Base-by-base conservation (phyloP, 495 filamentous ascomycete species). In the Penicillium goetzii region DNA sequence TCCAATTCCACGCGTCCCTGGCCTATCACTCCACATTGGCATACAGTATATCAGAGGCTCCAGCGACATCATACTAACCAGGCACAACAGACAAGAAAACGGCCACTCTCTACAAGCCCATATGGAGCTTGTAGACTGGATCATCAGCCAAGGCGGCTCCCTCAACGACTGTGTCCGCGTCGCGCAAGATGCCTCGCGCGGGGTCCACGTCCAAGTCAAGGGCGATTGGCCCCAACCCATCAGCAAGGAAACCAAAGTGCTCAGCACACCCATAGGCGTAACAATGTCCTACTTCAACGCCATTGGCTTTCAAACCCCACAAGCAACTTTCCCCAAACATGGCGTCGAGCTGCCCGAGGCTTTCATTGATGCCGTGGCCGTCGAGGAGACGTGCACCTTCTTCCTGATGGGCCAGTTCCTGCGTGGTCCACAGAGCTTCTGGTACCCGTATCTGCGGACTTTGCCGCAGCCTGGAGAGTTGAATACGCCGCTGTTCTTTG, bases 361-460 rank as follows among this genome's bases (percentile, higher is more conserved):
- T 26, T 79, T 80, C 55, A 70, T 82, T 38, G 72, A 80, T 17
- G 60, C 66, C 21, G 69, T 78, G 17, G 77, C 76, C 0, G 60
- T 63, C 2, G 77, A 80, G 49, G 78, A 82, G 58, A 73, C 74
- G 6, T 67, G 69, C 21, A 71, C 75, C 0, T 84, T 89, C 64
- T 86, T 88, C 65, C 75, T 91, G 0, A 80, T 86, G 58, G 77
- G 84, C 25, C 84, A 91, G 66, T 80, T 78, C 65, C 63, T 86
- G 38, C 71, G 81, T 8, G 77, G 74, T 1, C 38, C 72, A 17
- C 59, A 76, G n/a, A 81, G 84, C 1, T 85, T 84, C 61, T 91
- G 88, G 88, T 78, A 73, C 67, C 85, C 86, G 4, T 91, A 90
- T 72, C 68, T 90, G 17, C 72, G 76, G 17, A 81, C 80, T 25